Percentiles rank a stretch among this genome's conserved stretches.
Conservation (phyloP, 164 flowering plant species). For the Chloranthus sessilifolius region DNA sequence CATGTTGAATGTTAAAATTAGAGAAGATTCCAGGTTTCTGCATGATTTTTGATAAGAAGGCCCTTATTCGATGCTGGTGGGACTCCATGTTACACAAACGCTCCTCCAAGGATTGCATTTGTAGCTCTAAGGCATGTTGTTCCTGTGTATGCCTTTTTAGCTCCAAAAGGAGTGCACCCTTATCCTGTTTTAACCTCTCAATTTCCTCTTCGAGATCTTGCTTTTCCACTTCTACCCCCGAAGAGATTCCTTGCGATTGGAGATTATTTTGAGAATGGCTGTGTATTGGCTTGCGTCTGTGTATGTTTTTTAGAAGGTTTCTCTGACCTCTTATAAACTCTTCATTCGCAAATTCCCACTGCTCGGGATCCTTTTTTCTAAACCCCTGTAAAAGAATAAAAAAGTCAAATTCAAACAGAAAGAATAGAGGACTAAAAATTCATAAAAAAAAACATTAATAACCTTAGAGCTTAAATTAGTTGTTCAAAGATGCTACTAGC, state of each 20-base stretch:
- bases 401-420: too few relatives aligned
- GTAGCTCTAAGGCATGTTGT: constrained; percentile 32
- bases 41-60: constrained; percentile 32
- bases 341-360: constrained; percentile 88
- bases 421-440: too few relatives aligned
- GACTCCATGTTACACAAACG: constrained; percentile 36
- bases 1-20: constrained; percentile 24
- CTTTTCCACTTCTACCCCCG: constrained; percentile 39
- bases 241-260: constrained; percentile 23
- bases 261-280: constrained; percentile 51
- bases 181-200: constrained; percentile 51
- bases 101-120: constrained; percentile 31
- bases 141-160: constrained; percentile 39
- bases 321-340: constrained; percentile 65
- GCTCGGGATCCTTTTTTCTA: constrained; percentile 78
- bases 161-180: constrained; percentile 35
- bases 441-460: too few relatives aligned
- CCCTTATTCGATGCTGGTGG: constrained; percentile 38
- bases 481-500: too few relatives aligned
- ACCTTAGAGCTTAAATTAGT: too few relatives aligned
- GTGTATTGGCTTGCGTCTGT: constrained; percentile 76
- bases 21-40: constrained; percentile 41
- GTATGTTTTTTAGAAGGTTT: constrained; percentile 66
- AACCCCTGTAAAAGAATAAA: constrained; percentile 48
- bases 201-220: constrained; percentile 55